Conservation (phyloP, 352 stramenopile genomes). For the Albugo laibachii region DNA sequence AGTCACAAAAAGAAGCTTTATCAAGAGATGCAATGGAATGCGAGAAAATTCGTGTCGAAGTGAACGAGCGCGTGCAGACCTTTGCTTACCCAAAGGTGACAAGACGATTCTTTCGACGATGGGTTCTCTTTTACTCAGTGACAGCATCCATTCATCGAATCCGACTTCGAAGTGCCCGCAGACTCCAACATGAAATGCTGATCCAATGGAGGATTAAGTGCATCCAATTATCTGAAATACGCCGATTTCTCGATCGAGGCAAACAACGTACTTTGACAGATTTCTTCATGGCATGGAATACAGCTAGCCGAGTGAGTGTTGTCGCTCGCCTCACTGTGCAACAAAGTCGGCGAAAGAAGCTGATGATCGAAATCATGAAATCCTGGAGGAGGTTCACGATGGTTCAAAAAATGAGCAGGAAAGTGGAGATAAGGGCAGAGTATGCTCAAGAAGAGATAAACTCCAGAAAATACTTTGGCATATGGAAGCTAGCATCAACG, state of each 20-base stretch:
- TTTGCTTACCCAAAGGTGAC: constrained; percentile 32
- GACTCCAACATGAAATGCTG: no score
- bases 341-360: no score
- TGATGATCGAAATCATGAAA: no score
- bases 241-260: no score
- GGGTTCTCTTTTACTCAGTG: constrained; percentile 21
- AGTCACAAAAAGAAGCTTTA: constrained; percentile 19
- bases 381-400: neutral
- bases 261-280: no score
- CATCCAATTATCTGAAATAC: no score
- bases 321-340: no score
- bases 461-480: neutral
- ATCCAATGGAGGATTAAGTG: no score
- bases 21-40: constrained; percentile 21
- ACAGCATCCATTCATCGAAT: neutral
- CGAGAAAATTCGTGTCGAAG: constrained; percentile 30
- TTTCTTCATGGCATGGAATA: no score
- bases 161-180: neutral
- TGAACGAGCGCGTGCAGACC: constrained; percentile 15
- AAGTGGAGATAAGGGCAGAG: neutral
- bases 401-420: neutral
- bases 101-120: constrained; percentile 31
- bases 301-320: no score
- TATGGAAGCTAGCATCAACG: neutral
- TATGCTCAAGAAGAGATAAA: neutral